These are phyloP conservation scores for Kurtzmaniella quercitrusa DNA, from an alignment of 1,139 yeast genomes.

Conservation along the genomic window DNA sequence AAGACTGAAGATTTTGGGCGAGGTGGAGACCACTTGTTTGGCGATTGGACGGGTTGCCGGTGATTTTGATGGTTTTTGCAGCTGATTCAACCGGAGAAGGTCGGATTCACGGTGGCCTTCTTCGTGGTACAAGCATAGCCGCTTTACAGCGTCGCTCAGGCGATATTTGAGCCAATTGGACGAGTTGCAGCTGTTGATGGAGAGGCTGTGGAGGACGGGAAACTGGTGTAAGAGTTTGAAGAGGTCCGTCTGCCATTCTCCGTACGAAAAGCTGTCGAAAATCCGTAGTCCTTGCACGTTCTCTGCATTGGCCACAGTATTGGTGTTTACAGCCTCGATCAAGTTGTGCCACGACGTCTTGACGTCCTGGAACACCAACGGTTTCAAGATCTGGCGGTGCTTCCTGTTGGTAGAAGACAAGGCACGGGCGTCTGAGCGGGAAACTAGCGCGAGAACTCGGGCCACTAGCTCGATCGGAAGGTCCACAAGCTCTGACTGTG, in stretches of 20 bases:
- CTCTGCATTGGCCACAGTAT: constrained; percentile 3
- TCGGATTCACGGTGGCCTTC: constrained; percentile 19
- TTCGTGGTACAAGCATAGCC: constrained; percentile 26
- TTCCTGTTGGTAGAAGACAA: constrained; percentile 18
- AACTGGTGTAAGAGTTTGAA: constrained; percentile 20
- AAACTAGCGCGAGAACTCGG: constrained; percentile 16
- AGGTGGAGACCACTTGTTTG: constrained; percentile 2
- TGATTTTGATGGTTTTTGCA: not conserved
- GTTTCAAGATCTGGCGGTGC: constrained; percentile 18
- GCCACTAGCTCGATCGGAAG: constrained; percentile 28
- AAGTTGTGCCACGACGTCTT: constrained; percentile 30
- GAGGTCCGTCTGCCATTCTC: constrained; percentile 39
- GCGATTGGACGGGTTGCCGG: not conserved
- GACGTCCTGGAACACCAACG: constrained; percentile 20
- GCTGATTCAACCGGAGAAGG: constrained; percentile 23
- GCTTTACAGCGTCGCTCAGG: constrained; percentile 13
- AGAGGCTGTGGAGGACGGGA: constrained; percentile 19
- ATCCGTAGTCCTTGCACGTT: constrained; percentile 22
- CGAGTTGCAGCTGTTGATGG: constrained; percentile 31
- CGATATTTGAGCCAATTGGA: constrained; percentile 43
- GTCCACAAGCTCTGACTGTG: constrained; percentile 5
- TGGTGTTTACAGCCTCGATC: constrained; percentile 8
- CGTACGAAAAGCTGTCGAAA: constrained; percentile 31
- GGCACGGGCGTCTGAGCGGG: constrained; percentile 19
- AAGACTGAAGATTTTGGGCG: constrained; percentile 6